Conservation (phyloP, 1,139 yeast genomes). For the Saccharomyces pastorianus region DNA sequence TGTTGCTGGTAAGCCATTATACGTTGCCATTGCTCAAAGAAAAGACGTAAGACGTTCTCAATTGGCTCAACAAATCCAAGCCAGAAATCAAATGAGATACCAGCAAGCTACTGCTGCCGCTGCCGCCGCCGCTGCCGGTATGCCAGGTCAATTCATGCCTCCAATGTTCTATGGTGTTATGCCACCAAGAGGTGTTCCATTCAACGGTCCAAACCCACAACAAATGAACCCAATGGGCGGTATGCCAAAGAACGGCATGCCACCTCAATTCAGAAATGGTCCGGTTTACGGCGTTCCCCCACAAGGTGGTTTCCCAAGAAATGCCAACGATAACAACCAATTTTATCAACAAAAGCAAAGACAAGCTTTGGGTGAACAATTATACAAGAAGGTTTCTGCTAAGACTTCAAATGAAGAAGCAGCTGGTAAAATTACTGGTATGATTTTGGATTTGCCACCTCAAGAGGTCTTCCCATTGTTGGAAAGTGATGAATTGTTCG, state of each 20-base stretch:
- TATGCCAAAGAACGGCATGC: slow-evolving; percentile 56
- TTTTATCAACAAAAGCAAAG: slow-evolving; percentile 65
- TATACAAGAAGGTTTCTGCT: slow-evolving; percentile 88
- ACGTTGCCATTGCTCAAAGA: slow-evolving; percentile 98
- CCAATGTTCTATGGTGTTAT: slow-evolving; percentile 82
- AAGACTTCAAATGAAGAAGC: slow-evolving; percentile 92
- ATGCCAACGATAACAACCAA: slow-evolving; percentile 35
- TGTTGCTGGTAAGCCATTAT: slow-evolving; percentile 91
- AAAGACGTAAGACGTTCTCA: slow-evolving; percentile 97
- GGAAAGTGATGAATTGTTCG: slow-evolving; percentile 84
- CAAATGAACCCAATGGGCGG: slow-evolving; percentile 47
- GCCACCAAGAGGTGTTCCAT: slow-evolving; percentile 84
- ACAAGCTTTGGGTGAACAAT: slow-evolving; percentile 95
- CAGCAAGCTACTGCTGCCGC: slow-evolving; percentile 77
- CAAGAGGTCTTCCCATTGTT: slow-evolving; percentile 82
- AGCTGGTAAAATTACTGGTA: slow-evolving; percentile 98
- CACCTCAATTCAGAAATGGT: slow-evolving; percentile 39
- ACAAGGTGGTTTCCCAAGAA: slow-evolving; percentile 40
- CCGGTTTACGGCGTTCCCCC: slow-evolving; percentile 86
- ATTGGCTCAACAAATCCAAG: slow-evolving; percentile 95
- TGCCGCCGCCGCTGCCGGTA: slow-evolving; percentile 49
- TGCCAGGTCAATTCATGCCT: slow-evolving; percentile 93
- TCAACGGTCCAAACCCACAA: slow-evolving; percentile 85
- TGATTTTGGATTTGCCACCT: slow-evolving; percentile 94
- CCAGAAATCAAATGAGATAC: slow-evolving; percentile 96